Conservation (phyloP, 1,139 yeast genomes). For the Scheffersomyces illinoinensis region DNA sequence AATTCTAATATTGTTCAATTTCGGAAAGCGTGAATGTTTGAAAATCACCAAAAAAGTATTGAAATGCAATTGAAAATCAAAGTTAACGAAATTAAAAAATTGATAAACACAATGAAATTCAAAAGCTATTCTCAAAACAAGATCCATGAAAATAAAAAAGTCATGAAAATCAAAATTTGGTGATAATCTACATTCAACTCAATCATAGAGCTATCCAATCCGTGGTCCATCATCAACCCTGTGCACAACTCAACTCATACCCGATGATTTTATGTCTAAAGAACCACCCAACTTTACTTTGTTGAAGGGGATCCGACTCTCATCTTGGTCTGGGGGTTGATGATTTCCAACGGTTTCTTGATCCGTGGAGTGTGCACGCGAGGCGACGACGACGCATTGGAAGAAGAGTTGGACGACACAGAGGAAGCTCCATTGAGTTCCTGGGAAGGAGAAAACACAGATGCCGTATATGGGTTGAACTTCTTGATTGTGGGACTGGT, state of each 20-base stretch:
- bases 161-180: neutral
- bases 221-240: neutral
- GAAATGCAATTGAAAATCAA: too few species aligned
- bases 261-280: neutral
- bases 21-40: neutral
- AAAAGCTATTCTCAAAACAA: neutral
- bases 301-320: conserved; percentile 58
- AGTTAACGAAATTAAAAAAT: too few species aligned
- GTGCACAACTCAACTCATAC: neutral
- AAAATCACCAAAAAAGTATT: neutral
- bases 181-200: neutral
- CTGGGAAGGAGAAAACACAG: conserved; percentile 50
- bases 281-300: neutral
- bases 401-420: conserved; percentile 2
- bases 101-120: neutral
- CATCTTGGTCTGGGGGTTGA: conserved; percentile 76
- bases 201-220: neutral
- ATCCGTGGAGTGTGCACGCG: conserved; percentile 56
- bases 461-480: conserved; percentile 62
- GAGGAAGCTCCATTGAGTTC: conserved; percentile 2
- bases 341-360: conserved; percentile 69
- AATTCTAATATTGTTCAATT: neutral
- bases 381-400: conserved; percentile 26
- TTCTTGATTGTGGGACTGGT: conserved; percentile 26
- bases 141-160: neutral